These are phyloP conservation scores for Botryotinia convoluta DNA, from an alignment of 2,329 filamentous ascomycete genomes.

Conservation along the genomic window DNA sequence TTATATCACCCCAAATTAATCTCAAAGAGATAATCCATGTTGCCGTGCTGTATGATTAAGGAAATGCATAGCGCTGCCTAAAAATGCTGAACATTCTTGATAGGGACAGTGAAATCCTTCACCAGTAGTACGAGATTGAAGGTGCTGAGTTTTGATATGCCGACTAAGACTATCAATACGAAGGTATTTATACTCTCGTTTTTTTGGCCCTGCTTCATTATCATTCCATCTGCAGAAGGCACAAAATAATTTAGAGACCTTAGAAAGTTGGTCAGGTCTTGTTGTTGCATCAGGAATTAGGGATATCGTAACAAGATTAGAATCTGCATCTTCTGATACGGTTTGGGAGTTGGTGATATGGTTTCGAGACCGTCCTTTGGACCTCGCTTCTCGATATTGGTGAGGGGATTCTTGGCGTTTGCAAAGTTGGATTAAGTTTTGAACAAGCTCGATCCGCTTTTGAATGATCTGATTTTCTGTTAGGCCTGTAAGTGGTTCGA, in stretches of 20 bases:
- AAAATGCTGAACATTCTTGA: conserved; percentile 17
- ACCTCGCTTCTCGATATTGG: background rate
- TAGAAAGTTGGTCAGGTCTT: background rate
- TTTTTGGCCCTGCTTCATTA: background rate
- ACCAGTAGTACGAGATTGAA: background rate
- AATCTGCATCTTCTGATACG: background rate
- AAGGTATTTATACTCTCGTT: background rate
- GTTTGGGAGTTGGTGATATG: background rate
- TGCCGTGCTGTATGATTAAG: too few species aligned
- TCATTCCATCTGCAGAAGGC: background rate
- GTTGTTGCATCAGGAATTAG: background rate
- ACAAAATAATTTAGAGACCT: background rate
- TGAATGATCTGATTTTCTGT: background rate
- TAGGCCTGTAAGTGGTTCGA: background rate
- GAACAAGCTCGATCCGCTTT: background rate
- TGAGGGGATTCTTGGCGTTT: background rate
- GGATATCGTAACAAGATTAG: background rate
- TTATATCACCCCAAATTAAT: too few species aligned
- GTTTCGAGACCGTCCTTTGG: background rate
- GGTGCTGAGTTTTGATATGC: conserved; percentile 13
- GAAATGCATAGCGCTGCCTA: too few species aligned
- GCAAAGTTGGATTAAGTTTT: background rate
- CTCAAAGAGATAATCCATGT: too few species aligned
- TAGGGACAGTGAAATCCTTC: conserved; percentile 19
- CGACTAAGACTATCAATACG: background rate